Base-by-base conservation (phyloP, 257 asterid genomes). In the Fraxinus quadrangulata region DNA sequence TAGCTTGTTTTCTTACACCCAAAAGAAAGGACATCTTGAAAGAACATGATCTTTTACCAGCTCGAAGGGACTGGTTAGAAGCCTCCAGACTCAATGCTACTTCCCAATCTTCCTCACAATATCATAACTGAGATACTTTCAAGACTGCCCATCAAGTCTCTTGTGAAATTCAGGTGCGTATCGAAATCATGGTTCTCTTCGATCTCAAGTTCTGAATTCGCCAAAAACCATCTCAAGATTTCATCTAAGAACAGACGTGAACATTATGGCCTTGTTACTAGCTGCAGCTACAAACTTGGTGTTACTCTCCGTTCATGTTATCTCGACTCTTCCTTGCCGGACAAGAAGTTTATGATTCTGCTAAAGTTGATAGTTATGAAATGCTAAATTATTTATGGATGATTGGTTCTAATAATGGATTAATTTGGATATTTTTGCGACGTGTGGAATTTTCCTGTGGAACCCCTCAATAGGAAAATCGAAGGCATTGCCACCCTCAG, bases 101-200 rank as follows among this genome's bases (percentile, higher is more conserved):
- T 42, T 47, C 56, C 56, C 17, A 47, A 47, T n/a, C 37, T 36
- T 47, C 74, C 82, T 56, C 39, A 12, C 31, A 85, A 83, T 59
- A 78, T 83, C 63, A 71, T 78, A 19, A 78, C 30, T 0, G 88
- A 86, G 65, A 77, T 86, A 39, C 80, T 84, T 54, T 71, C 56
- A 73, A 82, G 84, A 30, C 75, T 84, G 11, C 90, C 87, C 7
- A 87, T 78, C 45, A 84, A 78, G 21, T 76, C 83, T n/a, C 88
- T 84, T 67, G 19, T 47, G 34, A 45, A 71, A 16, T 81, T 84
- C 65, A 82, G 49, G 66, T 75, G 69, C 6, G 81, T 79, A 28
- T 78, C 83, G 1, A 78, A 75, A 71, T 71, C 36, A 45, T 78
- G 80, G 78, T n/a, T 24, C 24, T 47, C 56, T 11, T 74, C 65